Evolutionary conservation across 257 asterid species (phyloP).

Genomic region (Knoxia roxburghii): DNA sequence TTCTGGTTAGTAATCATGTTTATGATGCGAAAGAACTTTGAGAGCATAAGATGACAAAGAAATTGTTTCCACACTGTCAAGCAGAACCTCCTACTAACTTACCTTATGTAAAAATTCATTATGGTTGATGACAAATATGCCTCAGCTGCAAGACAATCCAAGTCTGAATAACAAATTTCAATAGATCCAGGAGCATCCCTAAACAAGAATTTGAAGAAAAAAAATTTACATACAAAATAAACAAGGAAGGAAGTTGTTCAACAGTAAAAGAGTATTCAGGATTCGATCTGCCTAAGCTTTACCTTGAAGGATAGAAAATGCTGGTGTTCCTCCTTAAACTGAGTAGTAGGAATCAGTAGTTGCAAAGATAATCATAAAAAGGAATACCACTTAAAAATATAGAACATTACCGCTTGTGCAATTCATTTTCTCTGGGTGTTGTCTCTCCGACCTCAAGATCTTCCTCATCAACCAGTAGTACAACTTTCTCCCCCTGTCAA

Average conservation of each 20-base stretch:
- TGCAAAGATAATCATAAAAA: constrained; percentile 13
- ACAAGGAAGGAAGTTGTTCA: neutral
- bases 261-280: neutral
- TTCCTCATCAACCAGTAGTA: constrained; percentile 80
- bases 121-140: constrained; percentile 71
- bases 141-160: constrained; percentile 77
- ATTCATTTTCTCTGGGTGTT: constrained; percentile 27
- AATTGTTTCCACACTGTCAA: neutral
- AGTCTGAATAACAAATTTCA: constrained; percentile 61
- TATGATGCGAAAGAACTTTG: constrained; percentile 3
- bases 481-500: constrained; percentile 51
- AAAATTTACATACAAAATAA: constrained; percentile 11
- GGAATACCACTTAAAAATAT: constrained; percentile 1
- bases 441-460: constrained; percentile 49
- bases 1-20: neutral
- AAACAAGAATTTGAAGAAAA: constrained; percentile 26
- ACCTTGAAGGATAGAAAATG: constrained; percentile 91
- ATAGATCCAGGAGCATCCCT: constrained; percentile 79
- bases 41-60: neutral
- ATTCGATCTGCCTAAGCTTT: constrained; percentile 15
- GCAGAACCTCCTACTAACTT: constrained; percentile 21
- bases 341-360: constrained; percentile 22
- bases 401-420: constrained; percentile 39
- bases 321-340: constrained; percentile 41
- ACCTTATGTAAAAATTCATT: constrained; percentile 92